Evolutionary conservation across 306 rosid species (phyloP), one percentile per base, ranked within the genome.

Genomic region (Astragalus membranaceus): DNA sequence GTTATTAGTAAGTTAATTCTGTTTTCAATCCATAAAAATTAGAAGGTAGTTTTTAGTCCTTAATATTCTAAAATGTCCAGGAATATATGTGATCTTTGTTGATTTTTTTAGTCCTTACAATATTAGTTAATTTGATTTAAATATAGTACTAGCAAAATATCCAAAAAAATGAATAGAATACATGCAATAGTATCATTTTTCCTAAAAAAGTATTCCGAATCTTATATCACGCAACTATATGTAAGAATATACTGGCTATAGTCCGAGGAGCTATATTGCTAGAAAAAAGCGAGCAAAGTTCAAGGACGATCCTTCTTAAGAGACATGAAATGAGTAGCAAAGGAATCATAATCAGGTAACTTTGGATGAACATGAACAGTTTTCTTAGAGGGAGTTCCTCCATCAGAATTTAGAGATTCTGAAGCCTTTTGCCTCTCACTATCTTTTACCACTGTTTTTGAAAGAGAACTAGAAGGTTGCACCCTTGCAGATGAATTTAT

Each of bases 341-440:
- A 75, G 51, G 84, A 61, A 62, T 93, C 96, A 23, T 83, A 87
- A 71, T 93, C 96, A 0, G 98, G 98, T 76, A 88, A 88, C 82
- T 90, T 90, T 4, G 97, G 97, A 78, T 93, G 97, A 72, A 88
- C 89, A 56, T 93, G 98, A 67, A 78, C 78, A 23, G 77, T 73
- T 56, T 63, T 88, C 79, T 72, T 81, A 10, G 86, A 71, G 14
- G 83, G 47, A 51, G 69, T 29, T 74, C 79, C 85, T 64, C 47
- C 75, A 11, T 51, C 37, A 5, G 76, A 49, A 59, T 62, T 66
- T 33, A 64, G 10, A 48, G 79, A 54, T 15, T 60, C 68, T 10
- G 78, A 68, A 79, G 84, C 70, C 69, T 67, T 82, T 42, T 68
- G 29, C 10, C 54, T 44, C 61, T 39, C 62, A 78, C 62, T 74